Percentiles rank a stretch among this genome's conserved stretches.
These are phyloP conservation scores for Herpetomonas samuelpessoai DNA, from an alignment of 208 protist species.

Conservation along the genomic window DNA sequence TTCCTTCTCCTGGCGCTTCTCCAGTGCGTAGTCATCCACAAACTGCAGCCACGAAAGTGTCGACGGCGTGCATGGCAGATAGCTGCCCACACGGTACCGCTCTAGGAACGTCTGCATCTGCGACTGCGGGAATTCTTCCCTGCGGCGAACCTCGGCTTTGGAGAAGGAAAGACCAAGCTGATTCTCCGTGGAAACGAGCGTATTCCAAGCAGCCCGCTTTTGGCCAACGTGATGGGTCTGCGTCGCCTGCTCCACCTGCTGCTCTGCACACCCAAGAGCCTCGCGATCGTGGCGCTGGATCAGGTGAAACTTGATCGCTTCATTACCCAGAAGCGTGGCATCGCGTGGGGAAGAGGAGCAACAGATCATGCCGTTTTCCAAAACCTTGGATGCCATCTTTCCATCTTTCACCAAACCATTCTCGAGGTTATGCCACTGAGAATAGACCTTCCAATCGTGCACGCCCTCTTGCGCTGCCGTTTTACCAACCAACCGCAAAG, in stretches of 20 bases:
- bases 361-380: constrained; percentile 72
- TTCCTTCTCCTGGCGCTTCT: constrained; percentile 52
- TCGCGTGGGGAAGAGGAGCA: constrained; percentile 51
- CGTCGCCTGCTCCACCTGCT: constrained; percentile 65
- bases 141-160: constrained; percentile 45
- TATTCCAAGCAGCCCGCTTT: constrained; percentile 62
- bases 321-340: constrained; percentile 48
- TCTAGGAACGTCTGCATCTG: constrained; percentile 47
- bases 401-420: constrained; percentile 37
- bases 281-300: constrained; percentile 64
- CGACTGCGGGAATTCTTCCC: constrained; percentile 42
- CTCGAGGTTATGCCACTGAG: constrained; percentile 71
- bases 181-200: constrained; percentile 50
- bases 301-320: constrained; percentile 64
- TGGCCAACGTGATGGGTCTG: constrained; percentile 36
- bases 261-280: constrained; percentile 66
- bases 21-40: constrained; percentile 42
- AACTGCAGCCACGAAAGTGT: constrained; percentile 55
- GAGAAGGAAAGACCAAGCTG: constrained; percentile 55
- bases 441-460: constrained; percentile 78
- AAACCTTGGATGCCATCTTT: constrained; percentile 70
- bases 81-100: constrained; percentile 66
- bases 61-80: constrained; percentile 49
- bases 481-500: constrained; percentile 60
- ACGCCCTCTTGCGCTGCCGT: constrained; percentile 44